These are phyloP conservation scores for Selaginella moellendorffii DNA, from an alignment of 75 land plant genomes.

Conservation along the genomic window DNA sequence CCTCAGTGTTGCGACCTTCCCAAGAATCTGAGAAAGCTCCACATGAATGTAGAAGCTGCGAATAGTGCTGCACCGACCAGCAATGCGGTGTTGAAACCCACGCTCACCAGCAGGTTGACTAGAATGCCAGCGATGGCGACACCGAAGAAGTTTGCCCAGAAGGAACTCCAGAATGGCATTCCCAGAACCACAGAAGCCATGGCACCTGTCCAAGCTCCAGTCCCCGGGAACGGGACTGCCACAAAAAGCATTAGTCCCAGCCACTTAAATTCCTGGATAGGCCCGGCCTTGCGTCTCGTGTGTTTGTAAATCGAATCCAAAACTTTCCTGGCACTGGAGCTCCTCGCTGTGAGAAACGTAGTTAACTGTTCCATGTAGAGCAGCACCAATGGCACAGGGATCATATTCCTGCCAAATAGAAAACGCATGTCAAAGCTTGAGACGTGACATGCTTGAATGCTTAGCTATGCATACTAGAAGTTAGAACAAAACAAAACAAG, in stretches of 20 bases:
- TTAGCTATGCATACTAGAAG: too few species aligned
- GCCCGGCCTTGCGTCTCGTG: conserved; percentile 74
- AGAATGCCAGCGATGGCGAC: conserved; percentile 82
- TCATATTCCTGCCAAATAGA: conserved; percentile 62
- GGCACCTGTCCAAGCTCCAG: conserved; percentile 99
- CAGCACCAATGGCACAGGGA: conserved; percentile 83
- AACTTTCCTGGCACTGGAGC: conserved; percentile 31
- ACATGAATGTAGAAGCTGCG: conserved; percentile 72
- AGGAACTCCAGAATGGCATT: conserved; percentile 81
- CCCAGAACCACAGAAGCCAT: conserved; percentile 77
- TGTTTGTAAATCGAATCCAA: conserved; percentile 42
- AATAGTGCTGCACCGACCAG: conserved; percentile 51
- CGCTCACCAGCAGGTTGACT: conserved; percentile 79
- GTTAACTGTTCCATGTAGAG: conserved; percentile 63
- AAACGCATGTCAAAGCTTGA: not conserved
- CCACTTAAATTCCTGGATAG: conserved; percentile 92
- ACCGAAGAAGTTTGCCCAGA: conserved; percentile 84
- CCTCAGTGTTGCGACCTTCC: too few species aligned
- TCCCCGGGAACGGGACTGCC: conserved; percentile 98
- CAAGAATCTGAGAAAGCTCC: conserved; percentile 55
- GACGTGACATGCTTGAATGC: too few species aligned
- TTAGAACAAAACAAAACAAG: too few species aligned
- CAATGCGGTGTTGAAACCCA: conserved; percentile 69
- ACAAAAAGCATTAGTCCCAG: conserved; percentile 97
- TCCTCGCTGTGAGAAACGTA: conserved; percentile 39